These are phyloP conservation scores for Microbotryum silenes-acaulis DNA, from an alignment of 1,284 basidiomycete genomes.

Conservation along the genomic window DNA sequence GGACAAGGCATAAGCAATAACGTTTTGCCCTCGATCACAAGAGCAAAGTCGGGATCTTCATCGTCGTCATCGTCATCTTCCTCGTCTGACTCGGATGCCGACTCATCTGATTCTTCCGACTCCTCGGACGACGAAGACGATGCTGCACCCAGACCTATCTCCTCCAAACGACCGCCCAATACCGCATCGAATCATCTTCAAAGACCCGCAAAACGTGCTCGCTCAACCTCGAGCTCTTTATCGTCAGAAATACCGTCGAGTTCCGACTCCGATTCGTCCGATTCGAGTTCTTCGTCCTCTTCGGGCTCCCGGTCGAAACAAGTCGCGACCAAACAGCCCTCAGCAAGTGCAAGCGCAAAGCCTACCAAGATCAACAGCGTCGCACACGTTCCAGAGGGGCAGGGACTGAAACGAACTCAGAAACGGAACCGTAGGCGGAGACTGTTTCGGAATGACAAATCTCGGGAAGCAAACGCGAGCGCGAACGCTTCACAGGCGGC, in stretches of 20 bases:
- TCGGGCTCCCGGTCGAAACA: neutral
- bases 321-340: neutral
- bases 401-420: conserved; percentile 1
- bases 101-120: conserved; percentile 1
- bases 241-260: neutral
- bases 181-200: neutral
- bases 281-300: neutral
- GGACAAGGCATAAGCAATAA: neutral
- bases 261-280: neutral
- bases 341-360: neutral
- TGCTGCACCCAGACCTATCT: neutral
- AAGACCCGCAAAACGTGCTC: neutral
- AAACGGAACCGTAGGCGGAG: conserved; percentile 18
- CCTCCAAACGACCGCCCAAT: neutral
- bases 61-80: conserved; percentile 5
- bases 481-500: neutral
- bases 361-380: too few relatives aligned
- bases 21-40: neutral
- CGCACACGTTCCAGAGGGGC: neutral
- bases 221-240: neutral
- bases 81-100: conserved; percentile 2
- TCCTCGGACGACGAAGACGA: neutral
- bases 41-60: neutral
- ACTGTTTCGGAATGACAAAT: neutral
- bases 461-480: neutral